Base-by-base conservation (phyloP, 345 rosid species). In the Corchorus olitorius region DNA sequence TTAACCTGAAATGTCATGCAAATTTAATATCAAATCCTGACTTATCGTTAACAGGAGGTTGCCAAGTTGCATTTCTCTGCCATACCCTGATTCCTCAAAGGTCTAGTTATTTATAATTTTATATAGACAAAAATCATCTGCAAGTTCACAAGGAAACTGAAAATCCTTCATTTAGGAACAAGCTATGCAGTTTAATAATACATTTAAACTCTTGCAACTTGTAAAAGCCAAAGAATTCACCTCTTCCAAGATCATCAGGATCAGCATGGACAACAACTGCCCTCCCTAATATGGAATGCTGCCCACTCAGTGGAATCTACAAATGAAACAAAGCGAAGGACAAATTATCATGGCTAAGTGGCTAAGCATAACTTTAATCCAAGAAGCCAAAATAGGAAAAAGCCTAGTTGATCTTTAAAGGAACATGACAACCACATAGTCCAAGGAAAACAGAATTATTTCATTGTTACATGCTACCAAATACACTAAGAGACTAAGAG, bases 161-260 rank as follows among this genome's bases (percentile, higher is more conserved):
- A 55, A 20, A 56, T 34, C 46, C 64, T 27, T 66, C 39, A 2
- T 67, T 46, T 49, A 27, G 49, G 43, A 49, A 27, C 27, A 14
- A 15, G 15, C 43, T 1, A 27, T 27, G 72, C 72, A 49, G 72
- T 49, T 27, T 65, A 6, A 41, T 49, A 22, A 17, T 52, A 56
- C n/a, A 48, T 49, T n/a, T 35, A 81, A 74, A 76, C 55, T 81
- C 34, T 33, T 49, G 52, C 22, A 70, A 70, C 15, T 14, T 73
- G 76, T 19, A 55, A 62, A 73, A 74, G 16, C 22, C 49, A 13
- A 59, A 55, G 20, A 33, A 9, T 52, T 76, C 67, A 93, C 94
- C 94, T 87, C 78, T 89, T 33, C 99, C 99, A 77, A 93, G 97
- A 89, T 96, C 99, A 83, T 96, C 97, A 19, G 92, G 91, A 85